Evolutionary conservation across 345 rosid species (phyloP), one percentile per base, ranked within the genome.

Genomic region (Aquilaria sinensis): DNA sequence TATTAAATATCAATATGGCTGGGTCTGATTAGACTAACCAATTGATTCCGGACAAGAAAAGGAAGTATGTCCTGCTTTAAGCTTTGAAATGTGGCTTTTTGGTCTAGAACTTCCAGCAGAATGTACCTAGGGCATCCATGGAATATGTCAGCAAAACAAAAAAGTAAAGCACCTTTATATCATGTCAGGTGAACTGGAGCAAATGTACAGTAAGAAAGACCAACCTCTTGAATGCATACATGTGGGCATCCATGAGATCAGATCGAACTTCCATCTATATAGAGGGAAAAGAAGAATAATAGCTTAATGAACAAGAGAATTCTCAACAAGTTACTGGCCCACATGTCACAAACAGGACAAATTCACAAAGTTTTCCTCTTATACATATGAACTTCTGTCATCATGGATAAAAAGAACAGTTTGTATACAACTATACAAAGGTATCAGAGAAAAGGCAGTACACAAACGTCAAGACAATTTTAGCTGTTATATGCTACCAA

Each of bases 171-270:
- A 72, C n/a, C 32, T 11, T 9, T 2, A 53, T 56, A 55, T 34
- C 23, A 54, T 45, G 12, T 56, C 41, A 49, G 31, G 68, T 53
- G 65, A 47, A 54, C 37, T 10, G 49, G 60, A 67, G 51, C 29
- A 16, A 51, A 60, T 62, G 51, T 10, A 52, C 60, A 67, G 51
- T 15, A 16, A 51, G 60, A 66, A 54, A 29, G 31, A 55, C 82
- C 62, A 72, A 94, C 99, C 96, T 86, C 79, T 88, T 94, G 84
- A 94, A 90, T 45, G 99, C 97, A 65, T 94, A 94, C 83, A 94
- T 68, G 84, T 94, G 95, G 66, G 89, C 86, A 81, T 94, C 99
- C 88, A 94, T 80, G 70, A 94, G 89, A 90, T 94, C 99, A 64
- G 90, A 83, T 74, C 79, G 84, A 57, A 90, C 74, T 72, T 94